These are phyloP conservation scores for Coemansia sp. DNA, from an alignment of 192 early-diverging fungal species.

Conservation along the genomic window DNA sequence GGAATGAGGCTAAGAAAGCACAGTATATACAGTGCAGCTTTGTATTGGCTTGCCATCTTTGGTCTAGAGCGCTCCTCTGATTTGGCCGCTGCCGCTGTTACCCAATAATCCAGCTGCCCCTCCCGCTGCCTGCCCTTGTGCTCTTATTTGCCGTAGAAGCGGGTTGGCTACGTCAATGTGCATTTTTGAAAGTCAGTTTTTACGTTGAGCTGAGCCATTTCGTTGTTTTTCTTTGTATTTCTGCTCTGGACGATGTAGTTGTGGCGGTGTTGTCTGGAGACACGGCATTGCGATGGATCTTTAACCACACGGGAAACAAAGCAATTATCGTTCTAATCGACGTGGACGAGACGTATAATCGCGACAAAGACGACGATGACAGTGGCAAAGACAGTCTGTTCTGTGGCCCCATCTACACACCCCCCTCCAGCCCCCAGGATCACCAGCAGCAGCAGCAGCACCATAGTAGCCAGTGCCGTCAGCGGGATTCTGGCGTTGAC, in stretches of 20 bases:
- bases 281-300: constrained; percentile 53
- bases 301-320: constrained; percentile 45
- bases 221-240: neutral
- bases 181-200: no score
- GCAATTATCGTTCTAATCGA: constrained; percentile 55
- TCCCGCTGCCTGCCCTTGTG: no score
- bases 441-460: constrained; percentile 8
- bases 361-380: constrained; percentile 11
- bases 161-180: no score
- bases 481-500: constrained; percentile 6
- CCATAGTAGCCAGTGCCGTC: constrained; percentile 4
- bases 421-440: constrained; percentile 37
- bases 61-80: neutral
- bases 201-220: neutral
- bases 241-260: constrained; percentile 27
- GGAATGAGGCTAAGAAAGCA: neutral
- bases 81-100: no score
- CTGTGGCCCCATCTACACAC: constrained; percentile 46
- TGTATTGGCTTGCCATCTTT: neutral
- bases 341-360: constrained; percentile 51
- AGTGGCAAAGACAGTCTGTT: constrained; percentile 21
- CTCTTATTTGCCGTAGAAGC: no score
- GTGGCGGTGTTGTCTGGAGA: constrained; percentile 54
- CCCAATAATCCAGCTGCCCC: no score
- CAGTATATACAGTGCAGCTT: no score